Base-by-base conservation (phyloP, 2,329 filamentous ascomycete species). In the Penicillium sclerotiorum region DNA sequence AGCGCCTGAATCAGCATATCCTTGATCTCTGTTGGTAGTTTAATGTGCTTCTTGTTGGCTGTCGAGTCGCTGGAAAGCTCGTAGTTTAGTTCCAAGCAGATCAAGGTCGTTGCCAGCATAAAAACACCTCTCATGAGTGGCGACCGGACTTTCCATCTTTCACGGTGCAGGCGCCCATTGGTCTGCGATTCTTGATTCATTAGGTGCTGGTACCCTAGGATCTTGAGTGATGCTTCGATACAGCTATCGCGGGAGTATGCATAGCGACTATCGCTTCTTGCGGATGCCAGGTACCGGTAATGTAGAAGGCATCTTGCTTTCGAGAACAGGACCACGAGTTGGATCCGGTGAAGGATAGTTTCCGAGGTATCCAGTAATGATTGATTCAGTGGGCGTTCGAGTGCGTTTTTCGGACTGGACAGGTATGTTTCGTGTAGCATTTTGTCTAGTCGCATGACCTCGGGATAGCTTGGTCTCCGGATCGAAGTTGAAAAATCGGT, bases 131-230 rank as follows among this genome's bases (percentile, higher is more conserved):
- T 74, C 6, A 77, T 74, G 2, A 85, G 12, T 2, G 45, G 66
- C 1, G 78, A 79, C 2, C 75, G 77, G 23, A 82, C 63, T 57
- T 84, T 83, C 82, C 83, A 85, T 12, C 75, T 73, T 22, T 79
- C 73, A 38, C 72, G 69, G 49, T 72, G 69, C 5, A 86, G 69
- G 20, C 79, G 67, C 5, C 77, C 78, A 1, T 81, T 80, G 0
- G 80, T 79, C 45, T 75, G 74, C 6, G 72, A 75, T 30, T 80
- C 76, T 28, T 74, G 64, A 56, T 76, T 72, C 12, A 82, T 65
- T 2, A 75, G 68, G 15, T 74, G 67, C 30, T 82, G 78, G 46
- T 77, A 73, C 3, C 72, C 62, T 1, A 81, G 67, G 2, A 79
- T 73, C 22, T 71, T 63, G 36, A 77, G 63, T 2, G 79, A 77